Percentiles rank a stretch among this genome's conserved stretches.
Evolutionary conservation across 139 green algal genomes (phyloP).

Genomic region (Chlamydomonas sphaeroides): DNA sequence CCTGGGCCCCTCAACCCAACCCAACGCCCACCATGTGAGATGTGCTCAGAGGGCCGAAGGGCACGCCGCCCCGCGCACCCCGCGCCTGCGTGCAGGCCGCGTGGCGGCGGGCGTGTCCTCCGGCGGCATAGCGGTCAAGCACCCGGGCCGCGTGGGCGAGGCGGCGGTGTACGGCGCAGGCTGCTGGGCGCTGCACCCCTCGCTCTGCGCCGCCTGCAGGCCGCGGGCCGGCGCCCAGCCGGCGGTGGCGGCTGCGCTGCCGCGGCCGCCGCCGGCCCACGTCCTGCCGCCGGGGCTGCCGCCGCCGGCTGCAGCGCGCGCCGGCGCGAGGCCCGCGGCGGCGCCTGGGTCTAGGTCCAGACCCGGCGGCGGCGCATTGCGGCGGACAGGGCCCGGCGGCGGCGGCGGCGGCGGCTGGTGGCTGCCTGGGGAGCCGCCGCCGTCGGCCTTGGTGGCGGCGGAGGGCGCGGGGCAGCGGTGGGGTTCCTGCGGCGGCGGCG

Average conservation of each 20-base stretch:
- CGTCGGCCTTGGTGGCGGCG: too few species aligned
- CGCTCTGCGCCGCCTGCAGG: constrained; percentile 8
- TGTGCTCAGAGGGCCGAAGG: too few species aligned
- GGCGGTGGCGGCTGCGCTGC: not conserved
- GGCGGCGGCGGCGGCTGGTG: not conserved
- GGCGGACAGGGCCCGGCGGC: too few species aligned
- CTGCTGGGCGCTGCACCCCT: constrained; percentile 75
- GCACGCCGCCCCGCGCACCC: too few species aligned
- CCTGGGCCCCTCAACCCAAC: too few species aligned
- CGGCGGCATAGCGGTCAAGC: constrained; percentile 87
- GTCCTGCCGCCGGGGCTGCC: too few species aligned
- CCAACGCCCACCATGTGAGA: too few species aligned
- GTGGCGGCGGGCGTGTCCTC: constrained; percentile 82
- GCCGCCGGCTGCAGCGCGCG: not conserved
- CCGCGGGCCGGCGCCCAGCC: not conserved
- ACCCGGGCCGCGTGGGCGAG: constrained; percentile 80
- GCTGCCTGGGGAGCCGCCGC: too few species aligned
- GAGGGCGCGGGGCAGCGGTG: not conserved
- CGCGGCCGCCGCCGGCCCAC: too few species aligned
- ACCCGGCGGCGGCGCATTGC: too few species aligned
- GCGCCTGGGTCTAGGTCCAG: too few species aligned
- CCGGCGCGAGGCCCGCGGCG: not conserved
- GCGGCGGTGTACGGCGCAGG: constrained; percentile 80
- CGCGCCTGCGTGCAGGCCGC: too few species aligned
- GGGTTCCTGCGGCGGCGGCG: not conserved